Conservation (phyloP, 805 yeast genomes). For the Monosporozyma aerobia region DNA sequence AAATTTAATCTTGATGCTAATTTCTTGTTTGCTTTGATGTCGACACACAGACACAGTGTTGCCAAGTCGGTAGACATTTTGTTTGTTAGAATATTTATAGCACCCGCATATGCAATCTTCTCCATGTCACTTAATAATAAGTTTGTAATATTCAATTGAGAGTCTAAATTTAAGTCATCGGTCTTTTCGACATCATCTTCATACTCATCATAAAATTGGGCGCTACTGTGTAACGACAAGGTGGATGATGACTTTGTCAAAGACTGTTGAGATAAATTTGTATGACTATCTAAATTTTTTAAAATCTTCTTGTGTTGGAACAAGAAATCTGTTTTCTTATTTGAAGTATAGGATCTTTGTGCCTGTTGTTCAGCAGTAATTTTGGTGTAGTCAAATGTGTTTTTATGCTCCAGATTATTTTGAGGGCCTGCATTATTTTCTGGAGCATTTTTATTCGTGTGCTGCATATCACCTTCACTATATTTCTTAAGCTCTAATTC, state of each 20-base stretch:
- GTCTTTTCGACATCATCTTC: slow-evolving; percentile 29
- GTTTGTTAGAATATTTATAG: slow-evolving; percentile 63
- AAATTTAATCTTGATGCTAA: slow-evolving; percentile 51
- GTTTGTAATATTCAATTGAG: slow-evolving; percentile 69
- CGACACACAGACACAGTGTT: slow-evolving; percentile 40
- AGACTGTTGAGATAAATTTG: slow-evolving; percentile 7
- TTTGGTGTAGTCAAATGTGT: slow-evolving; percentile 64
- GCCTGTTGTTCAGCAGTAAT: slow-evolving; percentile 83
- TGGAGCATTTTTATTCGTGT: slow-evolving; percentile 14
- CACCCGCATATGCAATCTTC: slow-evolving; percentile 84
- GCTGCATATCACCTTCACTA: slow-evolving; percentile 3
- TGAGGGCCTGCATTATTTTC: neutral
- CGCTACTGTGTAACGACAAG: slow-evolving; percentile 6
- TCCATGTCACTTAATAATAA: slow-evolving; percentile 74
- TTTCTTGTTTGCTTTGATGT: slow-evolving; percentile 36
- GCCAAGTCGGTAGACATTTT: slow-evolving; percentile 81
- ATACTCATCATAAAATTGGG: slow-evolving; percentile 33
- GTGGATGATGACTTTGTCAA: neutral
- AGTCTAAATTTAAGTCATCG: slow-evolving; percentile 30
- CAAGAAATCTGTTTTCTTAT: slow-evolving; percentile 47
- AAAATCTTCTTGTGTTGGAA: slow-evolving; percentile 33
- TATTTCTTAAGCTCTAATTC: slow-evolving; percentile 40
- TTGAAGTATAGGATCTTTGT: slow-evolving; percentile 49
- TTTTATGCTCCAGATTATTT: neutral
- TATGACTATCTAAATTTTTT: slow-evolving; percentile 9